These are phyloP conservation scores for Magnusiomyces paraingens DNA, from an alignment of 1,139 yeast genomes.

Conservation along the genomic window DNA sequence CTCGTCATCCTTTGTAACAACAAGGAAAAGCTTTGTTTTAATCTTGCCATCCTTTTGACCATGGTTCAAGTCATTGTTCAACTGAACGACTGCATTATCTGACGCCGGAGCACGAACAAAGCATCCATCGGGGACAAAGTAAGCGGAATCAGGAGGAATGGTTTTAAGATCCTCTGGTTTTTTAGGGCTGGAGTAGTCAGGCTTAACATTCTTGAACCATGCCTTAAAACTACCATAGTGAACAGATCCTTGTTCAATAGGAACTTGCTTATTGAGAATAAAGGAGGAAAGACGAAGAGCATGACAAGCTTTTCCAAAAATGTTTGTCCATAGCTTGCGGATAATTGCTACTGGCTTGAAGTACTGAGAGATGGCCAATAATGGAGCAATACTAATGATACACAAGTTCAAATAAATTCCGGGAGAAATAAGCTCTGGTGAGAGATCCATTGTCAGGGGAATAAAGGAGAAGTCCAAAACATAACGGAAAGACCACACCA, in stretches of 20 bases:
- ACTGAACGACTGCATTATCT: constrained; percentile 60
- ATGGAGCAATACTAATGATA: not conserved
- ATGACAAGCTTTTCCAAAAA: constrained; percentile 52
- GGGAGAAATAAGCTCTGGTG: no score
- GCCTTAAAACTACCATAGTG: constrained; percentile 50
- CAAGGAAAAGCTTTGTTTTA: constrained; percentile 48
- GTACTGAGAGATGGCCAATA: constrained; percentile 27
- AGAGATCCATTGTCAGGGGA: constrained; percentile 25
- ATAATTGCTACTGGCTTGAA: constrained; percentile 22
- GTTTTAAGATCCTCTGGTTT: constrained; percentile 42
- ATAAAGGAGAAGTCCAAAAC: constrained; percentile 29
- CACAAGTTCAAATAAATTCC: constrained; percentile 10
- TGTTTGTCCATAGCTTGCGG: constrained; percentile 51
- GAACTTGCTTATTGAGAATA: constrained; percentile 59
- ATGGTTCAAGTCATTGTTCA: constrained; percentile 39
- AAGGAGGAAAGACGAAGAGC: constrained; percentile 70
- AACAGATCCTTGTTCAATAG: constrained; percentile 68
- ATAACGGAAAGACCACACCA: constrained; percentile 48
- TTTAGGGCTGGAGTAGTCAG: constrained; percentile 58
- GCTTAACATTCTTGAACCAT: constrained; percentile 38
- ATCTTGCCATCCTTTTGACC: no score
- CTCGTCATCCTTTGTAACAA: constrained; percentile 75
- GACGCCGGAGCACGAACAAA: constrained; percentile 81
- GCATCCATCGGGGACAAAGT: constrained; percentile 57
- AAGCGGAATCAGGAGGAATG: constrained; percentile 19